A percentile compares a stretch with the other conserved stretches of the same genome.
These are phyloP conservation scores for Discostella stelligeroides DNA, from an alignment of 108 stramenopile species.

Conservation along the genomic window DNA sequence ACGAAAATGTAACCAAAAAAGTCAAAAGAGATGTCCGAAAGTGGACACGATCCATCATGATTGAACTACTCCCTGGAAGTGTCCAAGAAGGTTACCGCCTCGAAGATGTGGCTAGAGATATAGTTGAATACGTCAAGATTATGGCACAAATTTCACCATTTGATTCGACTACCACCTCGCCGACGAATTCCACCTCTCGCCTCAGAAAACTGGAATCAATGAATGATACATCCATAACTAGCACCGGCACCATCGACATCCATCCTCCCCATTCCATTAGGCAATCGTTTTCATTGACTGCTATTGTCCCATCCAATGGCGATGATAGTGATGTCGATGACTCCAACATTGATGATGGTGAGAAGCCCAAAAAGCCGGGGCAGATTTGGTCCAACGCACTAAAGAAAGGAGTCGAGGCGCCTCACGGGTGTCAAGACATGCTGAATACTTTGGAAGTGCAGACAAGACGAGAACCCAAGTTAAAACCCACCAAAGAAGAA, in stretches of 20 bases:
- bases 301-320: background rate
- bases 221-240: background rate
- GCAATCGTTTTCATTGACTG: slow-evolving; percentile 46
- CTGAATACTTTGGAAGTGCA: slow-evolving; percentile 31
- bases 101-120: slow-evolving; percentile 12
- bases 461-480: slow-evolving; percentile 2
- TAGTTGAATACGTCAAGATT: slow-evolving; percentile 24
- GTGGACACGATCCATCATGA: slow-evolving; percentile 36
- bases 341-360: background rate
- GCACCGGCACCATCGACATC: background rate
- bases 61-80: slow-evolving; percentile 32
- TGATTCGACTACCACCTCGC: background rate
- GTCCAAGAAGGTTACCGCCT: background rate
- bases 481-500: background rate
- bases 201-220: slow-evolving; percentile 3
- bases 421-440: slow-evolving; percentile 35
- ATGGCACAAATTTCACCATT: slow-evolving; percentile 23
- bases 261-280: slow-evolving; percentile 5
- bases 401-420: slow-evolving; percentile 28
- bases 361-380: background rate
- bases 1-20: slow-evolving; percentile 6
- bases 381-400: slow-evolving; percentile 40
- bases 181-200: background rate
- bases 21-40: slow-evolving; percentile 2
- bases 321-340: background rate